Conservation (phyloP, 164 flowering plant species). For the Chimonanthus praecox region DNA sequence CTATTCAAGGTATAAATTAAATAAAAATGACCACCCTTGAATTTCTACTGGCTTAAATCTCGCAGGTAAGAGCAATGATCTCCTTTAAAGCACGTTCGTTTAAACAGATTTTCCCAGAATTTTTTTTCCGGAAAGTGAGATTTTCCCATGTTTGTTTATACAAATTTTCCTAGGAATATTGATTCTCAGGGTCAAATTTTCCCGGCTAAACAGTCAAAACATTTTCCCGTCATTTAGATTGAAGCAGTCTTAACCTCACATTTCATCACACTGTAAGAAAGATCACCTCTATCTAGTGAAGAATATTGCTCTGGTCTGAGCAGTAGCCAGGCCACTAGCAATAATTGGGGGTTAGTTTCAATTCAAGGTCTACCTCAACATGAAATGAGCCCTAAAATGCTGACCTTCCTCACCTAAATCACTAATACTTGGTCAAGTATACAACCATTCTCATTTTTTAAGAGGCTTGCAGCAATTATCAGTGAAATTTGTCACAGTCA, state of each 20-base stretch:
- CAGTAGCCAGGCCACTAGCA: not conserved
- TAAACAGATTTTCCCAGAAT: not conserved
- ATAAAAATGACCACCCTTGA: not conserved
- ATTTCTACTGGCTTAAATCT: not conserved
- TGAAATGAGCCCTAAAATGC: not conserved
- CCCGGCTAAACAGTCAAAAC: no score
- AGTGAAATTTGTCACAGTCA: not conserved
- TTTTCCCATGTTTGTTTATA: no score
- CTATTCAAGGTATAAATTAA: not conserved
- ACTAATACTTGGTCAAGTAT: not conserved
- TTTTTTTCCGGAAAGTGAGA: no score
- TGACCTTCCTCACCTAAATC: not conserved
- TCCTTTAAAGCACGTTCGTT: not conserved
- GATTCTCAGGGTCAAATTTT: no score
- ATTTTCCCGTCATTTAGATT: no score
- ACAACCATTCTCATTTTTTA: not conserved
- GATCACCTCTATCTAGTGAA: not conserved
- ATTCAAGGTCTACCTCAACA: not conserved
- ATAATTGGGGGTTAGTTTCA: not conserved
- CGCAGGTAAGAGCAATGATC: not conserved
- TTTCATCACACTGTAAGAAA: not conserved
- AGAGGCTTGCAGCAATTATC: not conserved
- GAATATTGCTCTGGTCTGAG: not conserved
- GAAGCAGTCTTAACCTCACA: not conserved
- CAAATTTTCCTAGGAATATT: no score